These are phyloP conservation scores for Pterocarpus macrocarpus DNA, from an alignment of 306 rosid species.

Conservation along the genomic window DNA sequence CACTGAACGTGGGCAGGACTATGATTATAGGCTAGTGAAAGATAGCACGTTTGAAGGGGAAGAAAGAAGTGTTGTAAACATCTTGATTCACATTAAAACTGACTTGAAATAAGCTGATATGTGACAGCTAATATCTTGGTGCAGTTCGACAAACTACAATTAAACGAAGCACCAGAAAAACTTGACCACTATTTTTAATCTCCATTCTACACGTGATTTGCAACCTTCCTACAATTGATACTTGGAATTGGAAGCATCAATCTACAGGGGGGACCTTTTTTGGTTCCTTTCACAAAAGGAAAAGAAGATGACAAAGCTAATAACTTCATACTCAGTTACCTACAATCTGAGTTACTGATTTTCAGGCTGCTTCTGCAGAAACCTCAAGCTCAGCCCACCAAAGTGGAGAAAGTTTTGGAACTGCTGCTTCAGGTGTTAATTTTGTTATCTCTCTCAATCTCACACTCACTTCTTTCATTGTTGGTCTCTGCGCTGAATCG, in stretches of 20 bases:
- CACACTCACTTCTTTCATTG: constrained; percentile 67
- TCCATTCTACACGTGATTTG: constrained; percentile 54
- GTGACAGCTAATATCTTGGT: constrained; percentile 25
- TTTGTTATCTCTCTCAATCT: constrained; percentile 78
- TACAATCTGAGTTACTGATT: constrained; percentile 41
- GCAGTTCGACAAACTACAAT: constrained; percentile 21
- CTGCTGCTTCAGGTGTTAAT: constrained; percentile 74
- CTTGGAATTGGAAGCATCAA: constrained; percentile 26
- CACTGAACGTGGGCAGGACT: neutral
- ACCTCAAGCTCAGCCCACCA: constrained; percentile 99
- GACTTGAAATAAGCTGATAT: constrained; percentile 21
- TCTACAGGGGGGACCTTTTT: constrained; percentile 29
- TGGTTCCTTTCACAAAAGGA: constrained; percentile 38
- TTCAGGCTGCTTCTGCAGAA: constrained; percentile 59
- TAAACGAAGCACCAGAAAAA: neutral
- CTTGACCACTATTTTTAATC: constrained; percentile 21
- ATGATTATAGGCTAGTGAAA: neutral
- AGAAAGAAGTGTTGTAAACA: neutral
- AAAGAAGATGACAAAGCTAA: constrained; percentile 15
- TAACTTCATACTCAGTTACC: constrained; percentile 32
- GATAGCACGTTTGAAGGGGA: neutral
- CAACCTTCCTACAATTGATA: constrained; percentile 42
- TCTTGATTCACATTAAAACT: constrained; percentile 21
- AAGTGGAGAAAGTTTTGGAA: constrained; percentile 83
- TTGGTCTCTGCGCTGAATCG: constrained; percentile 67